Conservation (phyloP, 2,329 filamentous ascomycete genomes). For the Aspergillus aculeatus region DNA sequence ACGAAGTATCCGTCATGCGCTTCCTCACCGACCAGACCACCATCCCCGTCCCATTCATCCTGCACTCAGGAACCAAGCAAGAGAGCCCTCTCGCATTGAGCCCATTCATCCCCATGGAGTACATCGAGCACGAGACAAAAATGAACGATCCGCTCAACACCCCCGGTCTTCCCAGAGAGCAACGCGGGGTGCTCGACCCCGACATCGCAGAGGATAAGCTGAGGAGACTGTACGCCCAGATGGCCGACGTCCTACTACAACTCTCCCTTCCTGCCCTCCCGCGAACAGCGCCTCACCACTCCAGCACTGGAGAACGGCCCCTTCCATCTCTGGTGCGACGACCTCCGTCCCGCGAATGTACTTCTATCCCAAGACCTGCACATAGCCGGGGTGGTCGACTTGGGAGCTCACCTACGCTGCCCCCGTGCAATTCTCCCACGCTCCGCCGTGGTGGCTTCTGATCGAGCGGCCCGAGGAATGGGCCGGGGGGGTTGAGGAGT, state of each 20-base stretch:
- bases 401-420: no score
- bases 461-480: no score
- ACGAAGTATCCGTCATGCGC: slow-evolving; percentile 24
- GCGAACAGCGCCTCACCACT: no score
- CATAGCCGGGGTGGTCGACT: no score
- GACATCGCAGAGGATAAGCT: slow-evolving; percentile 9
- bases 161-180: background rate
- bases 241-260: slow-evolving; percentile 27
- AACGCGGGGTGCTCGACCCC: slow-evolving; percentile 12
- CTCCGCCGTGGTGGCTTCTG: no score
- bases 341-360: no score
- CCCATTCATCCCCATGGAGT: slow-evolving; percentile 6
- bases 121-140: background rate
- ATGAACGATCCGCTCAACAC: slow-evolving; percentile 1
- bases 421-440: no score
- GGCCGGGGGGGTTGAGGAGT: no score
- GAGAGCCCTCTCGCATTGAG: background rate
- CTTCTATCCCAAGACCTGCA: no score
- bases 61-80: background rate
- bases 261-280: slow-evolving; percentile 34
- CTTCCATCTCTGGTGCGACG: no score
- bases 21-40: slow-evolving; percentile 18
- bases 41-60: slow-evolving; percentile 17
- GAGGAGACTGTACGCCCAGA: slow-evolving; percentile 17
- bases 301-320: no score